These are phyloP conservation scores for Pichia sporocuriosa DNA, from an alignment of 805 yeast species.

Conservation along the genomic window DNA sequence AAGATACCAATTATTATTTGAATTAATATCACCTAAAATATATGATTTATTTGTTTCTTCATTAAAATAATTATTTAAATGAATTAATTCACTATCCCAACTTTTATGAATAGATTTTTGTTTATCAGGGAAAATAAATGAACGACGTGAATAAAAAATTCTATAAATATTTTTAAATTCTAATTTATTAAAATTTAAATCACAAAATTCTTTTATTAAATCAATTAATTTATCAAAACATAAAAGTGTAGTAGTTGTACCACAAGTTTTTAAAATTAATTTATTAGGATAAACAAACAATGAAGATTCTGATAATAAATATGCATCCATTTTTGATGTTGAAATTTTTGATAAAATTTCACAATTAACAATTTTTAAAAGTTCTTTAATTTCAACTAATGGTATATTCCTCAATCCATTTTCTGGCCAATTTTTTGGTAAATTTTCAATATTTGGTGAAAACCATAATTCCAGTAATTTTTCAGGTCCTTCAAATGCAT, in stretches of 20 bases:
- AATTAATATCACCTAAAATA: conserved; percentile 66
- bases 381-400: conserved; percentile 56
- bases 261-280: conserved; percentile 87
- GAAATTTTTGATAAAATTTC: conserved; percentile 78
- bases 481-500: conserved; percentile 97
- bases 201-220: conserved; percentile 35
- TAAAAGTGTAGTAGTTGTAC: conserved; percentile 84
- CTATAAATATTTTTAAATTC: conserved; percentile 37
- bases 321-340: conserved; percentile 65
- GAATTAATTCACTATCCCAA: conserved; percentile 76
- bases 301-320: conserved; percentile 81
- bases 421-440: conserved; percentile 30
- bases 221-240: conserved; percentile 65
- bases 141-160: conserved; percentile 83
- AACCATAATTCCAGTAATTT: conserved; percentile 89
- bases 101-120: conserved; percentile 76
- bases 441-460: conserved; percentile 40
- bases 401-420: conserved; percentile 61
- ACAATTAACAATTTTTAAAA: conserved; percentile 80
- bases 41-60: conserved; percentile 56
- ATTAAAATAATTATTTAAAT: conserved; percentile 58
- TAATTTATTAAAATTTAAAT: conserved; percentile 31
- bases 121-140: conserved; percentile 85
- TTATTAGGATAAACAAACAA: conserved; percentile 84
- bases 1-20: conserved; percentile 86